A percentile compares a stretch with the other conserved stretches of the same genome.
Conservation (phyloP, 345 rosid genomes). For the sweet orange (Citrus sinensis) region DVS_A1.0 CM039169.1:32167001-32167500, state of each 20-base stretch:
- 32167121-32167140: background rate
- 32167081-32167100: too few relatives aligned
- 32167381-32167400: slow-evolving; percentile 95
- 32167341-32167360: background rate
- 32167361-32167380: slow-evolving; percentile 82
- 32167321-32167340: background rate
- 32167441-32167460: slow-evolving; percentile 85
- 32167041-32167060: background rate
- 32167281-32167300: background rate
- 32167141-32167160: background rate
- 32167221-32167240: background rate
- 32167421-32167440: slow-evolving; percentile 98
- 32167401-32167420: slow-evolving; percentile 99
- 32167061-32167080: background rate
- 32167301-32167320: background rate
- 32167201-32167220: background rate
- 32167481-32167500: background rate
- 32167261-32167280: background rate
- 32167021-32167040: too few relatives aligned
- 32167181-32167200: background rate
- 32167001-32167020: background rate
- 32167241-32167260: background rate
- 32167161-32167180: slow-evolving; percentile 10
- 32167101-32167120: too few relatives aligned
- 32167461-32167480: slow-evolving; percentile 53